Conservation (phyloP, 352 stramenopile genomes). For the Albugo candida region DNA sequence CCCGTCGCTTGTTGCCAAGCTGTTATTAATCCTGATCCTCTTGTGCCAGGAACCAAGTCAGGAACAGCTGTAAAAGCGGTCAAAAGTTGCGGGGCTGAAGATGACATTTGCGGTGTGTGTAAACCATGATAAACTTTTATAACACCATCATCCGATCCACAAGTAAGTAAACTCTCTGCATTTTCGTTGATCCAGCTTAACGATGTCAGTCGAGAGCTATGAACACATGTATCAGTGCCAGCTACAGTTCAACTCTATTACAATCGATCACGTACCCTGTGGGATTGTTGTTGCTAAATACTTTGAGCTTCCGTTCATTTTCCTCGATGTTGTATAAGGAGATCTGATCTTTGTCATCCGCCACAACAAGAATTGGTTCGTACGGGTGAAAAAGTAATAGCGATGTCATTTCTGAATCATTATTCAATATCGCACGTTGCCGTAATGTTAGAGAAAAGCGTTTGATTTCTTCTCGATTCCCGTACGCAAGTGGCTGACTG, state of each 20-base stretch:
- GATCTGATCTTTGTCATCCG: conserved; percentile 86
- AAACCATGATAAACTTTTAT: conserved; percentile 89
- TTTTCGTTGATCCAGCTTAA: conserved; percentile 95
- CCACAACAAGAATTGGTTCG: conserved; percentile 85
- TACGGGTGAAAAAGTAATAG: conserved; percentile 94
- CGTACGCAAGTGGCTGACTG: conserved; percentile 5
- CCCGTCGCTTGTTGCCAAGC: conserved; percentile 89
- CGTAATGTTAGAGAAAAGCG: conserved; percentile 73
- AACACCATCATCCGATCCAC: conserved; percentile 91
- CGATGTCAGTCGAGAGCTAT: conserved; percentile 81
- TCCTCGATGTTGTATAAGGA: conserved; percentile 91
- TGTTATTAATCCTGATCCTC: conserved; percentile 87
- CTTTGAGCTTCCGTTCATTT: conserved; percentile 58
- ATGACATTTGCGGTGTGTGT: conserved; percentile 25
- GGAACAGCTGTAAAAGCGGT: conserved; percentile 86
- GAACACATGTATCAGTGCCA: conserved; percentile 3
- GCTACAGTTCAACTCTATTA: neutral
- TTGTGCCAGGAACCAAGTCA: conserved; percentile 79
- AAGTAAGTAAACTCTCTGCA: conserved; percentile 84
- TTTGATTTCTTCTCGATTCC: conserved; percentile 45
- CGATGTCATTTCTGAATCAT: conserved; percentile 86
- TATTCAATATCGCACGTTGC: conserved; percentile 84
- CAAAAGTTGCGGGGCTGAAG: conserved; percentile 50
- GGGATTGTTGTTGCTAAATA: conserved; percentile 73
- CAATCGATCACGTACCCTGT: conserved; percentile 25